Base-by-base conservation (phyloP, 2,329 filamentous ascomycete species). In the Talaromyces sp. region DNA sequence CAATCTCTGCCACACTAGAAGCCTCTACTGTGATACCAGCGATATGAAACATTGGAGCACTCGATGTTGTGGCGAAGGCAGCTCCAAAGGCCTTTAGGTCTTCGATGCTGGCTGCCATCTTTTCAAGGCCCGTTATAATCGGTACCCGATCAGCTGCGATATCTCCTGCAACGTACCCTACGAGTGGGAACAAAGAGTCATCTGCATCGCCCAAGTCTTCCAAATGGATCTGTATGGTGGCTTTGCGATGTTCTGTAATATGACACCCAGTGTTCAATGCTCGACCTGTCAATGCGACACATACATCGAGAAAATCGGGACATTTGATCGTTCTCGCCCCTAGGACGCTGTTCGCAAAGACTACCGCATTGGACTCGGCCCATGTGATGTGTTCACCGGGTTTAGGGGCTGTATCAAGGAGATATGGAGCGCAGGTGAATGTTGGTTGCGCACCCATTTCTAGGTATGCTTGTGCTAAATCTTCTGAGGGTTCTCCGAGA, bases 331-430 rank as follows among this genome's bases (percentile, higher is more conserved):
- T 79, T 17, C 68, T 66, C 0, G 77, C 75, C 0, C 75, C 76
- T 0, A 79, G 66, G 0, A 79, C 72, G 49, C 75, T 79, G 37
- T 80, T 79, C 1, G 76, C 75, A 51, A 69, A 79, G 0, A 78
- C 71, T 0, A 79, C 77, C 0, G 75, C 77, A 52, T 79, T 79
- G 0, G 75, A 78, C 55, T 78, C 76, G 1, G 71, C 74, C 74
- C 76, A 79, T 0, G 65, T 74, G 2, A 79, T 65, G 22, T 78
- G 65, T 11, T 79, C 73, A 3, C 74, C 76, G 2, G 42, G 16
- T 5, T 61, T 57, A 1, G 73, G 74, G 14, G 63, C 64, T 24
- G 49, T 67, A 1, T 74, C 68, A 0, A 78, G 69, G 2, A 69
- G 62, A 49, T 79, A 79, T 0, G 77, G 77, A 0, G 76, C 74